Base-by-base conservation (phyloP, 805 yeast species). In the Yarrowia yakushimensis region DNA sequence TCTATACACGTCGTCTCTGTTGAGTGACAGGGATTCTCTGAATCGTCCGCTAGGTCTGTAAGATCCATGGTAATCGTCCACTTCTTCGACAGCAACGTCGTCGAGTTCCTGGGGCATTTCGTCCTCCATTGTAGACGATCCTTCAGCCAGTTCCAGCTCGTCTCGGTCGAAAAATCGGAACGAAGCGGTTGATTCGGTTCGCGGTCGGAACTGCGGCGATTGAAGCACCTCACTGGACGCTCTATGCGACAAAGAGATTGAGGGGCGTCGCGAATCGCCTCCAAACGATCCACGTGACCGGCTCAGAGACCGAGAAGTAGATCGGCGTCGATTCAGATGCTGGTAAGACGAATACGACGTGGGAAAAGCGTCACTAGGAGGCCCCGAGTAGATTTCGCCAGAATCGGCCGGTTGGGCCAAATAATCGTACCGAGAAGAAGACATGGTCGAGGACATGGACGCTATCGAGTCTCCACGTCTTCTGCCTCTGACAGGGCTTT, bases 71-170 rank as follows among this genome's bases (percentile, higher is more conserved):
- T 73, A 74, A 34, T 69, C 73, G 17, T 67, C 67, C 13, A 41
- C 64, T 30, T 68, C 69, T 25, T 68, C 69, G 13, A 68, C 69
- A 12, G 48, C 65, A 18, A 67, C 71, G 33, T 67, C 70, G 41
- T 69, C 72, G 9, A 20, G 4, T n/a, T 48, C 55, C 28, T 36
- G 33, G 60, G 72, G 78, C 34, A 72, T 66, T 33, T 75, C 78
- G 18, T 72, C 72, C 5, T 69, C 68, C 66, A 88, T 91, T 87
- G 97, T 88, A 0, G 93, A 81, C 6, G 73, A 77, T 50, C 97
- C 97, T 61, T 88, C 94, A 0, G 98, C 97, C 57, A 81, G 78
- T 69, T 87, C 92, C 48, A 93, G 86, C 67, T 90, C 94, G 63
- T 88, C 90, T 4, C 87, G 79, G 11, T 93, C 84, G 74, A 93